Evolutionary conservation across 257 asterid species (phyloP).

Genomic region (Forsythia viridissima): DNA sequence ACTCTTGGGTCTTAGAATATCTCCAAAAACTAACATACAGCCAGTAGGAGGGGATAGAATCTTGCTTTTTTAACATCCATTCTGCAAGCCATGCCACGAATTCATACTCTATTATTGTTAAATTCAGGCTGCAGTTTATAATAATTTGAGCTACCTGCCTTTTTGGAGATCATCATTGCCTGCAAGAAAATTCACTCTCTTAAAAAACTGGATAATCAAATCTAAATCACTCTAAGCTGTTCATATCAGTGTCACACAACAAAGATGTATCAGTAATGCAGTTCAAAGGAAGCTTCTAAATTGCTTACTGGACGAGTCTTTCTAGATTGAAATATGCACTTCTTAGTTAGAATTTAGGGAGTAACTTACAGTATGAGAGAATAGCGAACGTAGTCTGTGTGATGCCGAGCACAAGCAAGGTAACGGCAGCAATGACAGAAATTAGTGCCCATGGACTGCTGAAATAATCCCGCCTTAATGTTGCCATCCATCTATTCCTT

Average conservation of each 20-base stretch:
- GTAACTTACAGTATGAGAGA: constrained; percentile 28
- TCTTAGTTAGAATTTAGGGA: no score
- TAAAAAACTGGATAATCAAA: background rate
- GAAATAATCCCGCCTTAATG: constrained; percentile 22
- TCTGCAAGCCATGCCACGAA: no score
- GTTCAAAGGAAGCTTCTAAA: background rate
- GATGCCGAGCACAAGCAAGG: constrained; percentile 4
- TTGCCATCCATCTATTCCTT: constrained; percentile 15
- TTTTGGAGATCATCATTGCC: constrained; percentile 4
- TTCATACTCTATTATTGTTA: no score
- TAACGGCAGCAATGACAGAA: constrained; percentile 18
- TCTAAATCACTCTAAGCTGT: background rate
- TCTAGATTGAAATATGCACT: no score
- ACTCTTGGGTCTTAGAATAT: no score
- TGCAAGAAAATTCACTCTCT: background rate
- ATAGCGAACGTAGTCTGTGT: constrained; percentile 17
- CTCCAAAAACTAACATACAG: no score
- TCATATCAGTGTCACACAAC: background rate
- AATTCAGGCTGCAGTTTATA: background rate
- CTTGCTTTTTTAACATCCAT: no score
- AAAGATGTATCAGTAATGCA: no score
- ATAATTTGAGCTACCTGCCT: background rate
- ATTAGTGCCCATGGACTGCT: constrained; percentile 23
- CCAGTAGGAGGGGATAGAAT: no score
- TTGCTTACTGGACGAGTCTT: no score